Evolutionary conservation across 2,329 filamentous ascomycete species (phyloP).

Genomic region (Pseudocercospora fijiensis): DNA sequence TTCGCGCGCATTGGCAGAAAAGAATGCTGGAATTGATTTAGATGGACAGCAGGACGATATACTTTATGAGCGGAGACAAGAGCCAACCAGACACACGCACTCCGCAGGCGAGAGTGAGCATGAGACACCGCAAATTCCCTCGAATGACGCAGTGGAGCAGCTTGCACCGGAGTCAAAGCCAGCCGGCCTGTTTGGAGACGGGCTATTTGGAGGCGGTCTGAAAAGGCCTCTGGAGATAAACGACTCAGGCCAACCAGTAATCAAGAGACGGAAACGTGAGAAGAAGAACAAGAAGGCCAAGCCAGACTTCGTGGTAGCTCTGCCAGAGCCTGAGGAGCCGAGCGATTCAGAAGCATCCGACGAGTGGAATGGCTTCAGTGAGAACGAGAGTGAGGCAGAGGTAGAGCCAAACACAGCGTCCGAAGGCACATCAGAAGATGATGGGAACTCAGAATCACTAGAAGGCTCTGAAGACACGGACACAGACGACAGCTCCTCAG

Average conservation of each 20-base stretch:
- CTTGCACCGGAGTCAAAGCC: background rate
- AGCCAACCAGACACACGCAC: background rate
- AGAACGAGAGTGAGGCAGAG: constrained; percentile 1
- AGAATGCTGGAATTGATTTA: constrained; percentile 61
- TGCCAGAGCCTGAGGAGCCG: background rate
- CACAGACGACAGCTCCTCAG: background rate
- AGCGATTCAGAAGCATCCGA: constrained; percentile 8
- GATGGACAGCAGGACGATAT: constrained; percentile 53
- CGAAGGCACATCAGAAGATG: background rate
- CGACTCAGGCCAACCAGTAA: constrained; percentile 73
- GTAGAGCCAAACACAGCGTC: constrained; percentile 3
- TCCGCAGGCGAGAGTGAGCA: constrained; percentile 13
- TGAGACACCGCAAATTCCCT: background rate
- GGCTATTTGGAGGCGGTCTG: constrained; percentile 67
- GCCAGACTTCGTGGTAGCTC: background rate
- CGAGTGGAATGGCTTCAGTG: constrained; percentile 17
- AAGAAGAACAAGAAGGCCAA: constrained; percentile 44
- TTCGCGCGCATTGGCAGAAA: constrained; percentile 62
- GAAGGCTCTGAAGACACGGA: background rate
- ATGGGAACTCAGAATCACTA: background rate
- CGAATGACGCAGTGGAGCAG: background rate
- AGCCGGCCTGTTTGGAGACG: background rate
- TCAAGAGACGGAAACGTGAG: constrained; percentile 70
- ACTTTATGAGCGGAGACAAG: constrained; percentile 49
- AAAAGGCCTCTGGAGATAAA: constrained; percentile 83